Base-by-base conservation (phyloP, 805 yeast genomes). In the Ogataea pini region DNA sequence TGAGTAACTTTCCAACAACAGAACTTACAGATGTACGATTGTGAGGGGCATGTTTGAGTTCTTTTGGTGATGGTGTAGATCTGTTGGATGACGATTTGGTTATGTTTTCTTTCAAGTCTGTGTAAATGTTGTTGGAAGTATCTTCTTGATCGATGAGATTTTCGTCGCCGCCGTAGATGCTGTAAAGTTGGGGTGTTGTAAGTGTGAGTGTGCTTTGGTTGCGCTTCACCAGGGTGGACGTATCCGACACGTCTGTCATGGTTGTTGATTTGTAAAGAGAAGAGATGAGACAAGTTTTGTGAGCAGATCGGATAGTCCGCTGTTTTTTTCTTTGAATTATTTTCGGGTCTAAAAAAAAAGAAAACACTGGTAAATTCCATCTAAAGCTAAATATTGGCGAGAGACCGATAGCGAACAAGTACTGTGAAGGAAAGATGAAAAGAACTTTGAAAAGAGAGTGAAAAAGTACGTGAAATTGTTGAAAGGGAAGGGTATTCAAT, bases 151-250 rank as follows among this genome's bases (percentile, higher is more conserved):
- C 54, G 16, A 50, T 50, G 12, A 57, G 41, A 12, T 52, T 54
- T 17, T 46, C 49, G 29, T 51, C 47, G 33, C 62, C 59, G 2
- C 65, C 64, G 48, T 60, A 65, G 18, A 64, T 56, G 2, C 60
- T 42, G 36, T 56, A 64, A 18, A 65, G 43, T 24, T 58, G 59
- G 1, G 70, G 68, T 3, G 60, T 57, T 3, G 65, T 63, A 12
- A 65, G 48, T 10, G 57, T 58, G 7, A 51, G 42, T 7, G 54
- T 59, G 10, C 63, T 59, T 16, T 47, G 36, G 41, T 52, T 52
- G 42, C 55, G 49, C 8, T 39, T 31, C 46, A 54, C 31, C n/a
- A 43, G 31, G 7, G 38, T 8, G 12, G 31, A 14, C 4, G 34
- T 14, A 17, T 31, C 31, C 9, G 31, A 4, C 4, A 28, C 14